Percentiles rank a stretch among this genome's conserved stretches.
Evolutionary conservation across 108 stramenopile genomes (phyloP).

Genomic region (Cylindrotheca closterium): DNA sequence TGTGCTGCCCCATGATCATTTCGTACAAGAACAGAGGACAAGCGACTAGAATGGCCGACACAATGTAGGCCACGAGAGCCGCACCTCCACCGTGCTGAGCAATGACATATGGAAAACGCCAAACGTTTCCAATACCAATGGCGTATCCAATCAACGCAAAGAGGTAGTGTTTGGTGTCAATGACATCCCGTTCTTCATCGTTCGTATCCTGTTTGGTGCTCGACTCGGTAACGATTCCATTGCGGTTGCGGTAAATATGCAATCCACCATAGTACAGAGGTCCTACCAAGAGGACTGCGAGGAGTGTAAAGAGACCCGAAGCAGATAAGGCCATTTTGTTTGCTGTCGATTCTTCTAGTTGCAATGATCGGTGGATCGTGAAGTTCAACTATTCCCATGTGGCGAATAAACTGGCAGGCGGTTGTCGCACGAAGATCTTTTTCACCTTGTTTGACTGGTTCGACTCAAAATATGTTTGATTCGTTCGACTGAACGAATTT

Average conservation of each 20-base stretch:
- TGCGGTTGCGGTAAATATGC: not conserved
- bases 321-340: constrained; percentile 1
- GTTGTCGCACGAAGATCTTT: too few relatives aligned
- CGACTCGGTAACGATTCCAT: not conserved
- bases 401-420: too few relatives aligned
- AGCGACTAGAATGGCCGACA: constrained; percentile 55
- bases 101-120: constrained; percentile 59
- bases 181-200: not conserved
- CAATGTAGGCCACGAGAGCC: constrained; percentile 50
- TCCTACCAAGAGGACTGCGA: not conserved
- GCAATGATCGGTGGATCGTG: too few relatives aligned
- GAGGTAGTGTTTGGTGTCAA: not conserved
- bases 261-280: constrained; percentile 2
- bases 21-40: constrained; percentile 57
- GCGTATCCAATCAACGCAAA: constrained; percentile 36
- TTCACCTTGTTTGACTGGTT: too few relatives aligned
- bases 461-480: too few relatives aligned
- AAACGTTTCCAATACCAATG: constrained; percentile 66
- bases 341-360: too few relatives aligned
- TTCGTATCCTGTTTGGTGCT: not conserved
- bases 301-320: not conserved
- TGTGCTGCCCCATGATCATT: constrained; percentile 49
- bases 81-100: constrained; percentile 57
- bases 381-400: too few relatives aligned
- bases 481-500: too few relatives aligned